These are phyloP conservation scores for Aspergillus taichungensis DNA, from an alignment of 495 filamentous ascomycete genomes.

Conservation along the genomic window DNA sequence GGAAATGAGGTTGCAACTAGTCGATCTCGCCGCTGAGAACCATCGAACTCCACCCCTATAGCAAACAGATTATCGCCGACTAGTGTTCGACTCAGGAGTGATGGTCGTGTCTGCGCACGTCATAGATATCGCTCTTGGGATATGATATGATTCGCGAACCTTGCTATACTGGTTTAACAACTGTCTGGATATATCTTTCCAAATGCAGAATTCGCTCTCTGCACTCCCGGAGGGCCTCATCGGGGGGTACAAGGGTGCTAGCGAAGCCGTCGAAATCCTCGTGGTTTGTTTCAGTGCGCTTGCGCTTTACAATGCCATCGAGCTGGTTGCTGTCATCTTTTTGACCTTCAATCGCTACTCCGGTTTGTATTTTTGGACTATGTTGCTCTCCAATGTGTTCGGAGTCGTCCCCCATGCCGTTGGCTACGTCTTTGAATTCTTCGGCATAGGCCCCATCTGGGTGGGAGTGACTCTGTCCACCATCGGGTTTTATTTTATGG, in stretches of 20 bases:
- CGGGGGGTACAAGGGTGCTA: constrained; percentile 23
- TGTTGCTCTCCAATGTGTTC: constrained; percentile 24
- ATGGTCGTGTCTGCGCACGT: too few species aligned
- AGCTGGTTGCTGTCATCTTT: constrained; percentile 40
- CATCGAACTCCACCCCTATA: too few species aligned
- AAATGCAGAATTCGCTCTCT: constrained; percentile 8
- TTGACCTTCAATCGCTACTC: constrained; percentile 39
- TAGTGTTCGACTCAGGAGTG: too few species aligned
- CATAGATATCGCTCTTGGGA: too few species aligned
- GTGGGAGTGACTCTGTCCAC: constrained; percentile 31
- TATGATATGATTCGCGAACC: too few species aligned
- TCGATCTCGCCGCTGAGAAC: too few species aligned
- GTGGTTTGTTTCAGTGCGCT: constrained; percentile 42
- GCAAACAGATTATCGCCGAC: too few species aligned
- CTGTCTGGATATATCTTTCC: background rate
- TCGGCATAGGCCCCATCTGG: constrained; percentile 31
- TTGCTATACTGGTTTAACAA: too few species aligned
- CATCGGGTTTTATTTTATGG: constrained; percentile 54
- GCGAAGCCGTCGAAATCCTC: constrained; percentile 25
- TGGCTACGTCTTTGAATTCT: constrained; percentile 48
- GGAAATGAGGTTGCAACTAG: too few species aligned
- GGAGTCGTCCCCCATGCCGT: constrained; percentile 44
- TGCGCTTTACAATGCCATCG: constrained; percentile 44
- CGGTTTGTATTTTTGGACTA: constrained; percentile 42
- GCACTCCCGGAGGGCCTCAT: constrained; percentile 26